Conservation (phyloP, 257 asterid genomes). For the Plantago elongata region DNA sequence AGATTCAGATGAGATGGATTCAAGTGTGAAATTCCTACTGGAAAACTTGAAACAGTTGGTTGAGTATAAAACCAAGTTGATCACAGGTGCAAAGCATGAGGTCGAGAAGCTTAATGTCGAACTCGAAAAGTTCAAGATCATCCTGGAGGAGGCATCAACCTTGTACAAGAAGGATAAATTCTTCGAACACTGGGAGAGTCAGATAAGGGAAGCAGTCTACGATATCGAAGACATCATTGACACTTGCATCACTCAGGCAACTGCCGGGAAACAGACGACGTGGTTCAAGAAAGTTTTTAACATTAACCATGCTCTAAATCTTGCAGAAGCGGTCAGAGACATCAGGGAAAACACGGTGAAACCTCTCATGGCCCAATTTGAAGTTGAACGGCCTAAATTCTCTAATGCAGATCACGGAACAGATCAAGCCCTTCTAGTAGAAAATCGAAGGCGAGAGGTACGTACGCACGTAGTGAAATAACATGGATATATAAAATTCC, state of each 20-base stretch:
- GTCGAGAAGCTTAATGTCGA: not conserved
- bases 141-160: not conserved
- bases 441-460: no score
- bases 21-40: not conserved
- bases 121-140: not conserved
- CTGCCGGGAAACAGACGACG: not conserved
- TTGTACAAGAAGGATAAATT: not conserved
- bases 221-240: not conserved
- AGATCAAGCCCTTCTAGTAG: no score
- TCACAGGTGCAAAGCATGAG: not conserved
- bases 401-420: not conserved
- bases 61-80: not conserved
- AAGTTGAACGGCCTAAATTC: not conserved
- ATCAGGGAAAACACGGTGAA: not conserved
- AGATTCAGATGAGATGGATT: not conserved
- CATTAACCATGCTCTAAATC: not conserved
- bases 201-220: not conserved
- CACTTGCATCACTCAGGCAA: not conserved
- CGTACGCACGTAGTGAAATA: no score
- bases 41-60: not conserved
- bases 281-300: no score
- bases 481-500: no score
- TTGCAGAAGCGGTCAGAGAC: not conserved
- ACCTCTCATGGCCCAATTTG: not conserved
- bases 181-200: not conserved